Percentiles rank a stretch among this genome's conserved stretches.
These are phyloP conservation scores for Sporisorium scitamineum DNA, from an alignment of 1,284 basidiomycete species.

Conservation along the genomic window DNA sequence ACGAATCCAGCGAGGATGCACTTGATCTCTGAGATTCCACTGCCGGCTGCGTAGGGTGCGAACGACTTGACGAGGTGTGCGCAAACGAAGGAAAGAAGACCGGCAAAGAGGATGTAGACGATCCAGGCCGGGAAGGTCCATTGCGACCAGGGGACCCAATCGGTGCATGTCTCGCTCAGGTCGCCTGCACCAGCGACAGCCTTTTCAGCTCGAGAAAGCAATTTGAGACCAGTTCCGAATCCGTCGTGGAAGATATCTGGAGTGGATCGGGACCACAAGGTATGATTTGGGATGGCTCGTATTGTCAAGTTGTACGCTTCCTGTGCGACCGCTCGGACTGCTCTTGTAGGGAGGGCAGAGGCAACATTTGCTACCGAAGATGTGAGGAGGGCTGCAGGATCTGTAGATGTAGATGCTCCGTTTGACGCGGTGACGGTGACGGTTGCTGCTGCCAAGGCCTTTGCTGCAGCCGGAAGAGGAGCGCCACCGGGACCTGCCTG, in stretches of 20 bases:
- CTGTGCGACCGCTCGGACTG: not conserved
- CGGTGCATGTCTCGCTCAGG: conserved; percentile 80
- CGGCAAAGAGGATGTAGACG: conserved; percentile 88
- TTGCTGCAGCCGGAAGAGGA: conserved; percentile 45
- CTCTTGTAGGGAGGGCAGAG: not conserved
- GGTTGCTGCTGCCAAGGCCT: conserved; percentile 37
- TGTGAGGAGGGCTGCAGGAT: conserved; percentile 5
- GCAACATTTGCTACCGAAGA: conserved; percentile 11
- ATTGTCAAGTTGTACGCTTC: conserved; percentile 35
- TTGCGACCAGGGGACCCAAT: conserved; percentile 93
- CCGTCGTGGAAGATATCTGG: conserved; percentile 74
- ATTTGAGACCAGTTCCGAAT: conserved; percentile 23
- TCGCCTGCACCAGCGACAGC: conserved; percentile 18
- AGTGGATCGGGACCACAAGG: conserved; percentile 29
- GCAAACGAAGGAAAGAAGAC: conserved; percentile 65
- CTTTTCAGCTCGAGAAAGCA: conserved; percentile 27
- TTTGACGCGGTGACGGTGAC: conserved; percentile 34
- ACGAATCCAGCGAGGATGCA: conserved; percentile 97
- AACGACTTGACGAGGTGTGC: conserved; percentile 88
- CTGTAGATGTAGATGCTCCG: not conserved
- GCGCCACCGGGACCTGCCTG: conserved; percentile 60
- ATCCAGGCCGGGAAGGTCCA: conserved; percentile 81
- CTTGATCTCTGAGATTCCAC: conserved; percentile 98
- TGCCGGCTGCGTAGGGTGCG: conserved; percentile 95
- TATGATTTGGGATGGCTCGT: conserved; percentile 21